These are phyloP conservation scores for Penicillium hesseltinei DNA, from an alignment of 2,329 filamentous ascomycete species.

Conservation along the genomic window DNA sequence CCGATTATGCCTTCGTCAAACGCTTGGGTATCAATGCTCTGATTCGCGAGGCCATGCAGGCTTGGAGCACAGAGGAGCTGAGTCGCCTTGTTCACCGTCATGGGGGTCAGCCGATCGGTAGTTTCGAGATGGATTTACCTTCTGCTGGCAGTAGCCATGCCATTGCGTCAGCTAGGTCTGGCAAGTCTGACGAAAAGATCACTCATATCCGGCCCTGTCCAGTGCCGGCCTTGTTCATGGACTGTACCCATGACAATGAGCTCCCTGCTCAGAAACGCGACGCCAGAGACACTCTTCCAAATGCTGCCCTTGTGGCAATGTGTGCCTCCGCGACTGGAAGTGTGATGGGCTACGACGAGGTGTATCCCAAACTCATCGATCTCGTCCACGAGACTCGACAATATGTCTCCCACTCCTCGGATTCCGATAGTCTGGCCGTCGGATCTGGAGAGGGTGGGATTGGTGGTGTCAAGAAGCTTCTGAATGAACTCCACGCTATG, in stretches of 20 bases:
- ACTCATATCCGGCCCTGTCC: conserved; percentile 82
- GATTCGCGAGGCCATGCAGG: conserved; percentile 97
- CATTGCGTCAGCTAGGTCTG: conserved; percentile 34
- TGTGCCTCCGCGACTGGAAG: conserved; percentile 92
- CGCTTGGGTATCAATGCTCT: conserved; percentile 85
- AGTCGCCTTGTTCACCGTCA: conserved; percentile 91
- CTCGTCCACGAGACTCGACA: conserved; percentile 83
- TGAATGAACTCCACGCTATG: conserved; percentile 90
- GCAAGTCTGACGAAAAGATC: conserved; percentile 58
- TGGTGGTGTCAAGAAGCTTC: conserved; percentile 81
- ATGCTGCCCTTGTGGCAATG: conserved; percentile 92
- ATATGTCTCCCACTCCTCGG: conserved; percentile 76
- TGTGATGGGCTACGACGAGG: conserved; percentile 96
- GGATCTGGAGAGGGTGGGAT: conserved; percentile 77
- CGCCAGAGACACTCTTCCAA: conserved; percentile 88
- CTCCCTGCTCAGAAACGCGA: conserved; percentile 93
- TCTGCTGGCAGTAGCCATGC: conserved; percentile 57
- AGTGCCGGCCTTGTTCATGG: conserved; percentile 95
- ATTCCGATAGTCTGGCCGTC: conserved; percentile 51
- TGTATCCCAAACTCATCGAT: conserved; percentile 91
- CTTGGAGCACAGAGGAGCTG: conserved; percentile 91
- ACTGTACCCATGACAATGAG: conserved; percentile 98
- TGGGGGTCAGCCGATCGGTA: conserved; percentile 90
- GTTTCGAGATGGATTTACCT: conserved; percentile 90
- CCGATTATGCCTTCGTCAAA: conserved; percentile 94